phyloP scores from a whole-genome alignment of 2,329 filamentous ascomycete species.

The Paradendryphiella salina region DNA sequence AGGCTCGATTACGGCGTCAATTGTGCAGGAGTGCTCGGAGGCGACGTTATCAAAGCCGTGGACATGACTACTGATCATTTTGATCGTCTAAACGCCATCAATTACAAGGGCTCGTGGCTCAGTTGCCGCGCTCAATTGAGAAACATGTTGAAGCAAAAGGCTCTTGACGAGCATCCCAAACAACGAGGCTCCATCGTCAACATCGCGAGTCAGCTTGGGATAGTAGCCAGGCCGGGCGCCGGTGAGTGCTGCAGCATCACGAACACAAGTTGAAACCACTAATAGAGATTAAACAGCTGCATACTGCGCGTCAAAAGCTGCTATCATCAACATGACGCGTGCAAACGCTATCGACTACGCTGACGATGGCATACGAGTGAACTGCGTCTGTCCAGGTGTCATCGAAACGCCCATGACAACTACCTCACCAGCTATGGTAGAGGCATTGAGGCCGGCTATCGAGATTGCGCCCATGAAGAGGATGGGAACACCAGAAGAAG shows the following conservation, averaged over 20 bases:
- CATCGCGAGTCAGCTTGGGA: slow-evolving; percentile 57
- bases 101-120: slow-evolving; percentile 62
- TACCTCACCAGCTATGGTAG: slow-evolving; percentile 32
- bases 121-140: slow-evolving; percentile 58
- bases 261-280: neutral
- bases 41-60: slow-evolving; percentile 46
- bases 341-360: slow-evolving; percentile 63
- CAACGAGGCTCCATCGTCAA: slow-evolving; percentile 58
- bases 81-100: slow-evolving; percentile 59
- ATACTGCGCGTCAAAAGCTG: slow-evolving; percentile 63
- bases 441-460: slow-evolving; percentile 48
- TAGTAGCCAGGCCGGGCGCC: slow-evolving; percentile 39
- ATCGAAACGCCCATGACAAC: slow-evolving; percentile 49
- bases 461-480: slow-evolving; percentile 54
- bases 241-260: slow-evolving; percentile 14
- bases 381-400: slow-evolving; percentile 61
- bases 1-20: slow-evolving; percentile 61
- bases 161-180: slow-evolving; percentile 47
- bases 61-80: slow-evolving; percentile 56
- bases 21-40: slow-evolving; percentile 58
- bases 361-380: slow-evolving; percentile 56
- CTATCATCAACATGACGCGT: slow-evolving; percentile 61
- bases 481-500: slow-evolving; percentile 56
- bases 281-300: slow-evolving; percentile 48
- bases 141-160: slow-evolving; percentile 56